Percentiles rank a stretch among this genome's conserved stretches.
phyloP scores from a whole-genome alignment of 805 yeast species.

The Ogataea allantospora region DNA sequence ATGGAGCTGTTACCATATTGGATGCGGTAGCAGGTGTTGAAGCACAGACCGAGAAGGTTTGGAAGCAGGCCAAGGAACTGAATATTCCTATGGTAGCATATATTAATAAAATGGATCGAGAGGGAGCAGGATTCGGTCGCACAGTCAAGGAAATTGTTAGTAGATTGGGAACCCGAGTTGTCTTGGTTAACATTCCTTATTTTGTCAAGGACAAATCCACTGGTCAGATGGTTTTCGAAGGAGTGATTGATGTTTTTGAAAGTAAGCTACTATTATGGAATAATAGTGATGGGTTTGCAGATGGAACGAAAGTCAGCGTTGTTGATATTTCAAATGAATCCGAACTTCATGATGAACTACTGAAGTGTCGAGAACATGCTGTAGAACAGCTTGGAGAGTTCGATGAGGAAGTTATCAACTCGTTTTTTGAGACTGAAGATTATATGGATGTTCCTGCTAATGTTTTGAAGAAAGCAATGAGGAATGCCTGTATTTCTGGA shows the following conservation, averaged over 20 bases:
- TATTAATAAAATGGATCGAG: slow-evolving; percentile 94
- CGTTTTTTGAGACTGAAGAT: slow-evolving; percentile 73
- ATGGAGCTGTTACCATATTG: slow-evolving; percentile 88
- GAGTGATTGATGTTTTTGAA: slow-evolving; percentile 74
- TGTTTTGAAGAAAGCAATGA: slow-evolving; percentile 57
- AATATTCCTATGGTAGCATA: slow-evolving; percentile 75
- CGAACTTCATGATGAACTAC: slow-evolving; percentile 46
- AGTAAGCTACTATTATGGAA: slow-evolving; percentile 58
- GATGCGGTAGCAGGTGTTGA: slow-evolving; percentile 99
- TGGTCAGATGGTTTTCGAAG: slow-evolving; percentile 48
- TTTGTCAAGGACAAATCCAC: slow-evolving; percentile 46
- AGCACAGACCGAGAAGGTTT: slow-evolving; percentile 96
- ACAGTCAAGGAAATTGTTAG: slow-evolving; percentile 82
- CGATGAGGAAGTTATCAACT: slow-evolving; percentile 75
- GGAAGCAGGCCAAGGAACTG: slow-evolving; percentile 77
- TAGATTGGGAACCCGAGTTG: slow-evolving; percentile 71
- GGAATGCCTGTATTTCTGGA: slow-evolving; percentile 57
- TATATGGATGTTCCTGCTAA: slow-evolving; percentile 61
- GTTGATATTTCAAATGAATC: slow-evolving; percentile 37
- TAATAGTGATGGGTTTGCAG: slow-evolving; percentile 26
- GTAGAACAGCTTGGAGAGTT: slow-evolving; percentile 82
- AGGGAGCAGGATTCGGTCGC: slow-evolving; percentile 91
- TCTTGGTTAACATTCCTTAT: slow-evolving; percentile 74
- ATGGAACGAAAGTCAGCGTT: slow-evolving; percentile 54
- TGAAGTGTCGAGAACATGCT: slow-evolving; percentile 64